Evolutionary conservation across 1,139 yeast genomes (phyloP), one percentile per base, ranked within the genome.

Genomic region (Insectozyma bohioensis): DNA sequence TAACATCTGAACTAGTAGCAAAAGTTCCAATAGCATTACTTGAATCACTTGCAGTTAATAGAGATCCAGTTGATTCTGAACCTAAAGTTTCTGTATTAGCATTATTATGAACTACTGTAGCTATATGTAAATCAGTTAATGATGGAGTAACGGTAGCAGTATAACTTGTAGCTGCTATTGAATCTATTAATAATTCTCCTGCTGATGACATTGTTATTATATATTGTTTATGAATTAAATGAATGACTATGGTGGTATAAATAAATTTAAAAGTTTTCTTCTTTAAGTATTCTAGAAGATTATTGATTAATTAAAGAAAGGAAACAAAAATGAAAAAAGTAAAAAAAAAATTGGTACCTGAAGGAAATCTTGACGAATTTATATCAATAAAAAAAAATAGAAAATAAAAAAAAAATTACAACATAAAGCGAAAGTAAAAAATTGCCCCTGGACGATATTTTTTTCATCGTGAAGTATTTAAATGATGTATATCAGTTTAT

Each of bases 121-220:
- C 42, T 7, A 33, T 3, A 12, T 31, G 39, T 28, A 40, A 28
- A 20, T 40, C 39, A 7, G 43, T 33, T 22, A 40, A 30, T 14
- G 43, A 37, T 9, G 43, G 43, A 8, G 43, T 36, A 19, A 35
- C 39, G 11, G 41, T 33, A 5, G 32, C 29, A 8, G 42, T 27
- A 5, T 28, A 24, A 9, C 25, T 26, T 6, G 26, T 13, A 9
- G 35, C 8, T 9, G 27, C 18, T 12, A 23, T 20, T n/a, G 31
- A 11, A 7, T 33, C 36, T 18, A 29, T 16, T 15, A 38, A 20
- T 25, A 34, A 22, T 15, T 28, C n/a, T 16, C 17, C 24, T 9
- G 32, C 20, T 12, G 39, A 31, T 28, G 34, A n/a, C n/a, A n/a
- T n/a, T n/a, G n/a, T n/a, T n/a, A n/a, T n/a, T n/a, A n/a, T n/a